Evolutionary conservation across 192 early-diverging fungal genomes (phyloP), one percentile per base, ranked within the genome.

Genomic region (Backusella macrospora): DNA sequence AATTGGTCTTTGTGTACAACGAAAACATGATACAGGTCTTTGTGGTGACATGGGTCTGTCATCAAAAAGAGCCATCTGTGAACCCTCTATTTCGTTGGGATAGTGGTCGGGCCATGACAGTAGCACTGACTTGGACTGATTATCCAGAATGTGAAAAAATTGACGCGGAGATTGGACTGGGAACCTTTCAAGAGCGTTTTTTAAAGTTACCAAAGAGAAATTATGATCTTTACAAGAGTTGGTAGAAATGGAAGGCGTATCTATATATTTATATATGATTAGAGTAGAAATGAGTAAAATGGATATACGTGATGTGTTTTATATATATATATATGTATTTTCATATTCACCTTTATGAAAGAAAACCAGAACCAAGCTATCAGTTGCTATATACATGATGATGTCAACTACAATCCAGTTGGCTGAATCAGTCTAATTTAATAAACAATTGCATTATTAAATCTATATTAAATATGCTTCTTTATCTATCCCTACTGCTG

Each of bases 361-460:
- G 46, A 79, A 79, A 16, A 63, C 63, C 4, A 79, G 70, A 21
- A 72, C 63, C 1, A 79, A 26, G 8, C 66, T 63, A 55, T 79
- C 52, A 8, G 73, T 75, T 16, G 71, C 78, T 62, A 75, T 52
- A 63, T 79, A 74, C 78, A 79, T 79, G n/a, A 79, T 55, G 26
- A 75, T 74, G 49, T 79, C 78, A 15, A 79, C 73, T 4, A 79
- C 70, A n/a, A 66, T 62, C 68, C 65, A 79, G n/a, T 39, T 10
- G 42, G 71, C 26, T 18, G 44, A 15, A 59, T 65, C 46, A 73
- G 59, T 16, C 38, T 38, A 38, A 65, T 65, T 39, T 65, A 65
- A 34, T 39, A 38, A 65, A 38, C 63, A 39, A 38, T 65, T 65
- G 34, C 38, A 65, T 65, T 65, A 38, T 39, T 65, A 65, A 65